Conservation (phyloP, 306 rosid species). For the Prinsepia uniflora region DNA sequence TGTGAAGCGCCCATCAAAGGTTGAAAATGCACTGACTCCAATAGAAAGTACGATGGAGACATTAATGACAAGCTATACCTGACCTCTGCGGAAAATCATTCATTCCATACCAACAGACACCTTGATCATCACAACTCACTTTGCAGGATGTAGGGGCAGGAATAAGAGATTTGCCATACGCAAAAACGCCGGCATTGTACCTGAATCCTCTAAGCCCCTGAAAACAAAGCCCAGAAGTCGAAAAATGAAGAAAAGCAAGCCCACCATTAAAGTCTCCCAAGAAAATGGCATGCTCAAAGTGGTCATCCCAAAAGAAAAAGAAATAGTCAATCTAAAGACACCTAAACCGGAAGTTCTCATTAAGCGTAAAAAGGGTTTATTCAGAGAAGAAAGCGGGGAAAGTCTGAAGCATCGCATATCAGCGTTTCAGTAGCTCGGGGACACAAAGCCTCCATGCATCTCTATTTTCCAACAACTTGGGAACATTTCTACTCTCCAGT, state of each 20-base stretch:
- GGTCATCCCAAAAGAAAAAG: background rate
- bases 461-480: no score
- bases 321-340: no score
- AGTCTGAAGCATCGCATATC: background rate
- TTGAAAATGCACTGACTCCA: background rate
- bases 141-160: no score
- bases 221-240: background rate
- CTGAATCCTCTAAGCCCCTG: rapidly evolving
- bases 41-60: background rate
- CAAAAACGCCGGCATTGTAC: no score
- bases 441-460: background rate
- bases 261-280: no score
- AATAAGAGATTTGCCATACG: background rate
- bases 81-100: background rate
- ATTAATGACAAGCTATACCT: background rate
- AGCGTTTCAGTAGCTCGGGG: background rate
- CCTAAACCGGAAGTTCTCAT: background rate
- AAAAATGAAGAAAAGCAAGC: rapidly evolving
- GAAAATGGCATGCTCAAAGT: no score
- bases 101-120: background rate
- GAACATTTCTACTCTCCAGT: background rate
- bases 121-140: background rate
- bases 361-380: no score
- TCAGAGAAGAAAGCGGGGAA: no score
- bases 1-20: background rate